A percentile compares a stretch with the other conserved stretches of the same genome.
These are phyloP conservation scores for Pterocarpus santalinus DNA, from an alignment of 306 rosid species.

Conservation along the genomic window DNA sequence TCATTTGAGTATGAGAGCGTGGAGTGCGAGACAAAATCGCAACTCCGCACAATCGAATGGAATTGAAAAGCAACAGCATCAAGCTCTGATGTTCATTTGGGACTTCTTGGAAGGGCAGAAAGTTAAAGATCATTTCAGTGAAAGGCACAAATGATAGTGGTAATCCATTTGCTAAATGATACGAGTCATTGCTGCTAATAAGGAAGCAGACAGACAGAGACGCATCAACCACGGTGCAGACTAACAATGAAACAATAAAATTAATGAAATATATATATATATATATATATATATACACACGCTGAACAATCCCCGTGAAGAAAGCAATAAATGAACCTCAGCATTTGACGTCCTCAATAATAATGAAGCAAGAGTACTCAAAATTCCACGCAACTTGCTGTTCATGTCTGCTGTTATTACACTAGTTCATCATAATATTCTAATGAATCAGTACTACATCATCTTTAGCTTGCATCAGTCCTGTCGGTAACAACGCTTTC, in stretches of 20 bases:
- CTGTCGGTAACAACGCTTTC: not conserved
- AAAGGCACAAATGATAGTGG: not conserved
- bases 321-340: not conserved
- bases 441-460: not conserved
- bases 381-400: conserved; percentile 24
- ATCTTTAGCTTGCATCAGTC: conserved; percentile 2
- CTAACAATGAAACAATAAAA: not conserved
- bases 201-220: not conserved
- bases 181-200: not conserved
- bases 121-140: not conserved
- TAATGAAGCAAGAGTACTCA: not conserved
- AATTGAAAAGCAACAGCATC: not conserved
- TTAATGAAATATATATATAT: not conserved
- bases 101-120: not conserved
- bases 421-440: conserved; percentile 12
- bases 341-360: conserved; percentile 2
- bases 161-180: not conserved
- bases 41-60: not conserved
- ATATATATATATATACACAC: too few species aligned
- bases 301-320: too few species aligned
- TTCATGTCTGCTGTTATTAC: conserved; percentile 6
- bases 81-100: not conserved
- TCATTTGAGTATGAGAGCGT: too few species aligned
- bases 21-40: not conserved
- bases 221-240: not conserved